Base-by-base conservation (phyloP, 805 yeast species). In the Metschnikowia hibisci region DNA sequence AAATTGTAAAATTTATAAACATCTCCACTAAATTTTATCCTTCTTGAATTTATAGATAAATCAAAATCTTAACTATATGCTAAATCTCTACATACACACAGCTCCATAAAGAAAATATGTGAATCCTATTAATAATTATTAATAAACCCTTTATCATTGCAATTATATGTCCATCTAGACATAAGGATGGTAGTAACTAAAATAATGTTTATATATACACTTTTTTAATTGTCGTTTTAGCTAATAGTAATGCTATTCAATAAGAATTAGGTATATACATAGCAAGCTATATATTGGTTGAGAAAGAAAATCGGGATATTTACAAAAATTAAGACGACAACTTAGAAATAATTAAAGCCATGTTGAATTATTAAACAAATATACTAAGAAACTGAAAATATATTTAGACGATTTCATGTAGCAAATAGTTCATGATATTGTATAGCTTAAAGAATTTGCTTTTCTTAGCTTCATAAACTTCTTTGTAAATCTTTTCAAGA, bases 351-450 rank as follows among this genome's bases (percentile, higher is more conserved):
- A n/a, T n/a, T n/a, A n/a, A n/a, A n/a, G n/a, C n/a, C n/a, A n/a
- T n/a, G n/a, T n/a, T n/a, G n/a, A n/a, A n/a, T n/a, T n/a, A n/a
- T n/a, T n/a, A n/a, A n/a, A n/a, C n/a, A n/a, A n/a, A n/a, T n/a
- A n/a, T n/a, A n/a, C n/a, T n/a, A n/a, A n/a, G n/a, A n/a, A n/a
- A n/a, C n/a, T n/a, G n/a, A n/a, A n/a, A n/a, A n/a, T n/a, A n/a
- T n/a, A n/a, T n/a, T n/a, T n/a, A n/a, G n/a, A n/a, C n/a, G n/a
- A n/a, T n/a, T n/a, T n/a, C n/a, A n/a, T n/a, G n/a, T n/a, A n/a
- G n/a, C n/a, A n/a, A n/a, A n/a, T 84, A 80, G 10, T 76, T 71
- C 43, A 87, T 70, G 31, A 77, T 68, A 31, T 70, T 65, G 47
- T 71, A 66, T 30, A 66, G 56, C 25, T 67, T 66, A 1, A 66